phyloP scores from a whole-genome alignment of 1,284 basidiomycete genomes.

The Meira miltonrushii region DNA sequence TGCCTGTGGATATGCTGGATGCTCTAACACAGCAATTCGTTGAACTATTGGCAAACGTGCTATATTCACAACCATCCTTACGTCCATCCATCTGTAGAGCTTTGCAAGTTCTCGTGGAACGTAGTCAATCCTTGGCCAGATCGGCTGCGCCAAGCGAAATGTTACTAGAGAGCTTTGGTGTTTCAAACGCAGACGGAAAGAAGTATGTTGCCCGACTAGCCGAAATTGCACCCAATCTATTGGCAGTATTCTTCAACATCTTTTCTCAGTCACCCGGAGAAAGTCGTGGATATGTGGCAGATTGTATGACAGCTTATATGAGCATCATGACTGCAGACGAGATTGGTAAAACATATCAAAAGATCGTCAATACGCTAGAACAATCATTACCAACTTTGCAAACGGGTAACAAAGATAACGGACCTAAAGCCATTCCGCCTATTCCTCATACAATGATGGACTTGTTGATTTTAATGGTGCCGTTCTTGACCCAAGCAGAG shows the following conservation, averaged over 20 bases:
- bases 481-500: slow-evolving; percentile 52
- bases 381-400: slow-evolving; percentile 60
- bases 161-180: slow-evolving; percentile 57
- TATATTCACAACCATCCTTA: slow-evolving; percentile 81
- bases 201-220: slow-evolving; percentile 71
- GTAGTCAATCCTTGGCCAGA: slow-evolving; percentile 59
- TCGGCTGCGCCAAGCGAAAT: slow-evolving; percentile 57
- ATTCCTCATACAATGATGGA: slow-evolving; percentile 79
- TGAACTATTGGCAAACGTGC: slow-evolving; percentile 76
- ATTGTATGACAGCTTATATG: slow-evolving; percentile 81
- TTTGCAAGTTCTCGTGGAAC: slow-evolving; percentile 73
- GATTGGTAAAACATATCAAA: slow-evolving; percentile 71
- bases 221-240: slow-evolving; percentile 79
- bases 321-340: slow-evolving; percentile 63
- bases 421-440: slow-evolving; percentile 29
- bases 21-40: slow-evolving; percentile 38
- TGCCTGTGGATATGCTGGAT: slow-evolving; percentile 69
- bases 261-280: slow-evolving; percentile 77
- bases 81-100: slow-evolving; percentile 76
- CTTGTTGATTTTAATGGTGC: slow-evolving; percentile 77
- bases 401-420: slow-evolving; percentile 5
- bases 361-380: slow-evolving; percentile 71
- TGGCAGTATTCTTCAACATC: slow-evolving; percentile 94
- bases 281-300: slow-evolving; percentile 74
- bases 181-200: slow-evolving; percentile 62